Percentiles rank a stretch among this genome's conserved stretches.
Conservation (phyloP, 768 basidiomycete genomes). For the Rhodotorula toruloides region DNA sequence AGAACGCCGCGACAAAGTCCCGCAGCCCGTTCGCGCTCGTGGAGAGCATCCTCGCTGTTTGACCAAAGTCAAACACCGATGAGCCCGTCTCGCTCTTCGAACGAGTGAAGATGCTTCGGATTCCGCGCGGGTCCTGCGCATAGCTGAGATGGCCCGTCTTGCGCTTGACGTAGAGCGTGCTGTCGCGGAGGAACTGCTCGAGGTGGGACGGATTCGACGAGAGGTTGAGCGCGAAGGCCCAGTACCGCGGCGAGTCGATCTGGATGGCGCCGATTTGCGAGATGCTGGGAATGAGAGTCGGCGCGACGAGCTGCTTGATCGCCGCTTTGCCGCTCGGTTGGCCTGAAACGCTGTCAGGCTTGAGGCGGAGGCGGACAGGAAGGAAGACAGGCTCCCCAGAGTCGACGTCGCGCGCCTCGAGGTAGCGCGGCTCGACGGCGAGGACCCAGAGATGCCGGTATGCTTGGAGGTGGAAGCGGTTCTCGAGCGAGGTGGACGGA, state of each 20-base stretch:
- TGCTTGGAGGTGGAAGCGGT: conserved; percentile 84
- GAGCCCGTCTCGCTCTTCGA: conserved; percentile 80
- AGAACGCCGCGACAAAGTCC: conserved; percentile 80
- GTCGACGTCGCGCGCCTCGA: conserved; percentile 87
- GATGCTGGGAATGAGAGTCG: conserved; percentile 85
- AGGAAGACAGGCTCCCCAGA: conserved; percentile 84
- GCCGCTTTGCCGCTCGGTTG: conserved; percentile 33
- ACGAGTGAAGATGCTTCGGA: conserved; percentile 80
- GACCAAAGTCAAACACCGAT: conserved; percentile 79
- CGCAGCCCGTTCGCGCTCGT: conserved; percentile 60
- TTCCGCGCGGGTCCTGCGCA: conserved; percentile 86
- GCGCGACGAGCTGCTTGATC: conserved; percentile 75
- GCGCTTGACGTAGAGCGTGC: conserved; percentile 87
- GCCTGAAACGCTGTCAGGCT: conserved; percentile 51
- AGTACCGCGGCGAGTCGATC: conserved; percentile 91
- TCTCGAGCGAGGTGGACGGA: conserved; percentile 71
- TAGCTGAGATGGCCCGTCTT: conserved; percentile 89
- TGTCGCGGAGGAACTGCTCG: conserved; percentile 63
- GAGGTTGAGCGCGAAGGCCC: conserved; percentile 82
- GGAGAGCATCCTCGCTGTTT: conserved; percentile 50
- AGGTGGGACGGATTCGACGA: conserved; percentile 63
- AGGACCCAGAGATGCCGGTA: conserved; percentile 93
- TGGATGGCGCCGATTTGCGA: conserved; percentile 72
- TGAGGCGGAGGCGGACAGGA: conserved; percentile 78
- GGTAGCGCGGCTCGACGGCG: conserved; percentile 86